These are phyloP conservation scores for Alternaria triticina DNA, from an alignment of 2,329 filamentous ascomycete species.

Conservation along the genomic window DNA sequence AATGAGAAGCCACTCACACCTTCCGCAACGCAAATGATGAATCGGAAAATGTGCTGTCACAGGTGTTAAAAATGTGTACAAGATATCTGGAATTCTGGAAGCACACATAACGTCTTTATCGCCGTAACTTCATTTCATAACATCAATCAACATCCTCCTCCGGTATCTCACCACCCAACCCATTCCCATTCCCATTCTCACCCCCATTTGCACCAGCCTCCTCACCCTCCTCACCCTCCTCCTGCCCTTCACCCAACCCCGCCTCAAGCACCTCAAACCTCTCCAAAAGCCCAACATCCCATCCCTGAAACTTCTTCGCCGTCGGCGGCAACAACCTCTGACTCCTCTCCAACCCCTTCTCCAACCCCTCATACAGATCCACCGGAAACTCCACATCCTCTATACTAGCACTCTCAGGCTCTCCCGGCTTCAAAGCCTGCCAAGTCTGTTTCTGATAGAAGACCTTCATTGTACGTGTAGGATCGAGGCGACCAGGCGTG, in stretches of 20 bases:
- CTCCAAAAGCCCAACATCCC: constrained; percentile 70
- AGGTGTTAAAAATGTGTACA: too few species aligned
- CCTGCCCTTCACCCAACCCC: not conserved
- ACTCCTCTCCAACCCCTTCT: constrained; percentile 55
- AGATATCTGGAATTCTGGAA: too few species aligned
- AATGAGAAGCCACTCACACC: not conserved
- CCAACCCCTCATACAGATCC: constrained; percentile 57
- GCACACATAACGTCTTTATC: too few species aligned
- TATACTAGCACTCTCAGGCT: constrained; percentile 51
- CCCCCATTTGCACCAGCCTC: not conserved
- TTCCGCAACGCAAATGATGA: not conserved
- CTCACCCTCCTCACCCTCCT: not conserved
- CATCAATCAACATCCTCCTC: constrained; percentile 9
- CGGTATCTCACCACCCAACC: not conserved
- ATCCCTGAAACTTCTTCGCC: constrained; percentile 67
- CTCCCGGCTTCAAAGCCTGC: constrained; percentile 31
- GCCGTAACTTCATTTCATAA: too few species aligned
- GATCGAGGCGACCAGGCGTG: constrained; percentile 35
- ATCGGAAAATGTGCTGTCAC: too few species aligned
- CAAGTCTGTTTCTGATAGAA: constrained; percentile 55
- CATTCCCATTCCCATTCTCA: not conserved
- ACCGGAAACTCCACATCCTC: constrained; percentile 62
- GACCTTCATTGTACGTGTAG: constrained; percentile 63
- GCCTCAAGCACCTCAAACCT: constrained; percentile 53
- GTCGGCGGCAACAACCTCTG: constrained; percentile 60